Conservation (phyloP, 441 rosid genomes). For the Gossypium davidsonii region DNA sequence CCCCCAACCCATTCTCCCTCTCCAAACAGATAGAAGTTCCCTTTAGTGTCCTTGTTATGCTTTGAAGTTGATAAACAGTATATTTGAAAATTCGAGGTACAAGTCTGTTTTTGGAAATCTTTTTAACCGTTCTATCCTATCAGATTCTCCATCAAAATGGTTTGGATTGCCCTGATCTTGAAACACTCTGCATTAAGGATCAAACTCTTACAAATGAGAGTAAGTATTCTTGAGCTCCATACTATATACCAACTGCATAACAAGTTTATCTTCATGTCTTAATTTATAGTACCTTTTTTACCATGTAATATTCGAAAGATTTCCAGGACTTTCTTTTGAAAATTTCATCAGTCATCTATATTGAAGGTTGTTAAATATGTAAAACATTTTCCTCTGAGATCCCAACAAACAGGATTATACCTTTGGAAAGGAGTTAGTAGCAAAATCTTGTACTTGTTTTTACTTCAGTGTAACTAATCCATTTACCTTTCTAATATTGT, state of each 20-base stretch:
- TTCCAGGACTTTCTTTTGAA: background rate
- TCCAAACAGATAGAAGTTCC: background rate
- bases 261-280: background rate
- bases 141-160: constrained; percentile 51
- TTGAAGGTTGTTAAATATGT: background rate
- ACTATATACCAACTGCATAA: background rate
- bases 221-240: constrained; percentile 28
- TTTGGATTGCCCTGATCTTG: constrained; percentile 76
- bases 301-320: background rate
- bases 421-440: background rate
- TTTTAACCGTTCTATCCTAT: constrained; percentile 22
- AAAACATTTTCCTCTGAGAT: background rate
- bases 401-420: background rate
- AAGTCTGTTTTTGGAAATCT: constrained; percentile 6
- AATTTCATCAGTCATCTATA: background rate
- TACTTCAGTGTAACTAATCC: constrained; percentile 17
- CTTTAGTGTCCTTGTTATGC: background rate
- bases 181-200: constrained; percentile 63
- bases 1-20: background rate
- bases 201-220: constrained; percentile 70
- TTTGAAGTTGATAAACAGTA: background rate
- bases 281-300: background rate
- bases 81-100: background rate
- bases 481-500: background rate
- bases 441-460: background rate